Evolutionary conservation across 2,329 filamentous ascomycete species (phyloP).

Genomic region (Daldinia sp.): DNA sequence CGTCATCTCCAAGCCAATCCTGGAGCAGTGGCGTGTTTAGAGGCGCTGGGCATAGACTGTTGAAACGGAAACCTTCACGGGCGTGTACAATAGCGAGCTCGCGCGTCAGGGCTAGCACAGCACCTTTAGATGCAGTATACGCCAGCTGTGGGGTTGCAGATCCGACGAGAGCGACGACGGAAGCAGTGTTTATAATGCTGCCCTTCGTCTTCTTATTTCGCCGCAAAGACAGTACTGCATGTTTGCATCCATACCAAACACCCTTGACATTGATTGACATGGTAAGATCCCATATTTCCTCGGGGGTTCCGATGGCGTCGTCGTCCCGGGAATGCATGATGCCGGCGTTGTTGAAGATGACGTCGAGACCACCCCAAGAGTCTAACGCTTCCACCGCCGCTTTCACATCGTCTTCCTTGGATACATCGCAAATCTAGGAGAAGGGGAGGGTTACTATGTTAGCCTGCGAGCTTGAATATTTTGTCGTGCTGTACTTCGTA

Average conservation of each 20-base stretch:
- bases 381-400: conserved; percentile 79
- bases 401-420: conserved; percentile 81
- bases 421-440: conserved; percentile 73
- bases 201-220: conserved; percentile 79
- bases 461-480: neutral
- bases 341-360: conserved; percentile 97
- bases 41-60: conserved; percentile 87
- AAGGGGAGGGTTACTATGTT: neutral
- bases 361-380: conserved; percentile 84
- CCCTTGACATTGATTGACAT: conserved; percentile 97
- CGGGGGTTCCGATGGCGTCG: conserved; percentile 82
- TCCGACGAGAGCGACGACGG: conserved; percentile 86
- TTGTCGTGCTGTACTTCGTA: neutral
- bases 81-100: conserved; percentile 94
- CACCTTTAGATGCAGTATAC: conserved; percentile 94
- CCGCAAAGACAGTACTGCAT: conserved; percentile 83
- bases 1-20: conserved; percentile 91
- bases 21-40: conserved; percentile 92
- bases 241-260: conserved; percentile 96
- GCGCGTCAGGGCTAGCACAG: conserved; percentile 87
- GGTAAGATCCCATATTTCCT: conserved; percentile 93
- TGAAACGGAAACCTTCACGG: conserved; percentile 87
- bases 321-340: conserved; percentile 91
- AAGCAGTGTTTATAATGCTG: conserved; percentile 92
- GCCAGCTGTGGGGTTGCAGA: conserved; percentile 88